Evolutionary conservation across 208 protist species (phyloP), one percentile per base, ranked within the genome.

Genomic region (Leishmania guyanensis): DNA sequence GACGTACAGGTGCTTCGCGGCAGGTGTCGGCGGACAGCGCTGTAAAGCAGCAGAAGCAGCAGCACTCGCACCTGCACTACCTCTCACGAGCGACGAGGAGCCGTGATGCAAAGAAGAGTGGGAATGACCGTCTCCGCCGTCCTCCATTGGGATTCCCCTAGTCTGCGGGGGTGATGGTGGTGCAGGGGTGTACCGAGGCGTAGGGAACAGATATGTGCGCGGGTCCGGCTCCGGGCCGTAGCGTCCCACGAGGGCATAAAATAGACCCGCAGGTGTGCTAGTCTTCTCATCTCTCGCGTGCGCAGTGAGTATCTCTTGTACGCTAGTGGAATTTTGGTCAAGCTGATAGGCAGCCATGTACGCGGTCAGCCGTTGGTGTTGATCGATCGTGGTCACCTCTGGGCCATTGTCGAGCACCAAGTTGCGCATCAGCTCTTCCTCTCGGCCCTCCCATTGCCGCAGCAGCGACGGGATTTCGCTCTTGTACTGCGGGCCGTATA

Each of bases 341-440:
- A 95, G 79, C 48, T 87, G 79, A 69, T 95, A 81, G 16, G 85
- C 84, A 9, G 83, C 79, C 39, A 95, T 79, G 81, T 93, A 96
- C 26, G 90, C 92, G 22, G 78, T 84, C 29, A 94, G 86, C 22
- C 92, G 91, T 81, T 87, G 81, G 14, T 68, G 58, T 22, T 79
- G 77, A 56, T 91, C 85, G n/a, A 97, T 84, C 62, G 86, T 88
- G 20, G 83, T 77, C 76, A 90, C 54, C 79, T 95, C 94, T 36
- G 91, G 91, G 0, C 92, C 92, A 65, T 96, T 94, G 73, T 94
- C 89, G 17, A 96, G 83, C 8, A 97, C 81, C 6, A 97, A 79
- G 75, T 92, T 90, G 56, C 89, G 89, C 88, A 96, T 89, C 62
- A 97, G 77, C 79, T 95, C 92, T 80, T 96, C 91, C 81, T 95